These are phyloP conservation scores for Neofusicoccum laricinum DNA, from an alignment of 2,329 filamentous ascomycete species.

Conservation along the genomic window DNA sequence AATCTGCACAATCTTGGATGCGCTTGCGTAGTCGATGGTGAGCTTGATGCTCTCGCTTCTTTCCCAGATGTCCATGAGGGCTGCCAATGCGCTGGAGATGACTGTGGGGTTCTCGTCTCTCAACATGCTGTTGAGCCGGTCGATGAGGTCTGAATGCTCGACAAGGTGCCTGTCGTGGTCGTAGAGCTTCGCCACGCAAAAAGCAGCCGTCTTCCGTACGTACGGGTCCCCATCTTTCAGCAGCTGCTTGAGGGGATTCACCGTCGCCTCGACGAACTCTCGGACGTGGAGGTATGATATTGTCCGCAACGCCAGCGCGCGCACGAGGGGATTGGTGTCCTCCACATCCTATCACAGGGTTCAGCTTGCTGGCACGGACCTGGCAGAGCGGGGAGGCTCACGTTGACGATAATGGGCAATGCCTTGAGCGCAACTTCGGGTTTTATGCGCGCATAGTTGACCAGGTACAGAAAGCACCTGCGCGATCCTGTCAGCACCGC, in stretches of 20 bases:
- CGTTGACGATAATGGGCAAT: conserved; percentile 78
- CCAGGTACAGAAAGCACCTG: conserved; percentile 96
- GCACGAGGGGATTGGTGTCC: conserved; percentile 85
- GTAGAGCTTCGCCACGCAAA: conserved; percentile 95
- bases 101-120: conserved; percentile 97
- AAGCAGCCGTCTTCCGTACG: conserved; percentile 94
- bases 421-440: conserved; percentile 93
- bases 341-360: conserved; percentile 73
- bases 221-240: conserved; percentile 89
- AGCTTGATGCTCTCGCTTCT: conserved; percentile 95
- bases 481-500: conserved; percentile 28
- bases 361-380: conserved; percentile 5
- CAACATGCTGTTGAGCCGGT: conserved; percentile 82
- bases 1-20: conserved; percentile 97
- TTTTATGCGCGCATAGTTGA: conserved; percentile 94
- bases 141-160: conserved; percentile 87
- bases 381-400: conserved; percentile 39
- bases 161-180: conserved; percentile 91
- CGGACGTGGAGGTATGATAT: conserved; percentile 97
- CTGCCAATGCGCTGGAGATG: conserved; percentile 86
- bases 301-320: conserved; percentile 86
- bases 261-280: conserved; percentile 89
- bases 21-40: conserved; percentile 95
- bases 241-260: conserved; percentile 77
- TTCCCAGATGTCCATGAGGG: conserved; percentile 97